These are phyloP conservation scores for Trichaptum fuscoviolaceum DNA, from an alignment of 768 basidiomycete genomes.

Conservation along the genomic window DNA sequence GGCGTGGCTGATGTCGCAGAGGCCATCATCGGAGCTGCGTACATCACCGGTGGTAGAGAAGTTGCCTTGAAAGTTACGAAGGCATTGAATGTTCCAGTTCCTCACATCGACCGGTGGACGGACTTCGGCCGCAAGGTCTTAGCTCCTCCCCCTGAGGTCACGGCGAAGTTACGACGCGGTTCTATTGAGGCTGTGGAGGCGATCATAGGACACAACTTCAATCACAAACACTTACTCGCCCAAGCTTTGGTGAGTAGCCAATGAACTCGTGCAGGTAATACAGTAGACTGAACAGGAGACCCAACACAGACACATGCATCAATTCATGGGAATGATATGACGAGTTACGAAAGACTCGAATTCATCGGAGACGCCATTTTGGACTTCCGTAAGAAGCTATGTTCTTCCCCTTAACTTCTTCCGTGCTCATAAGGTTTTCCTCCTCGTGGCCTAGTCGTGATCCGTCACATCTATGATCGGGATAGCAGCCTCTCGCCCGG, in stretches of 20 bases:
- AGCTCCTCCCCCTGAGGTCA: constrained; percentile 37
- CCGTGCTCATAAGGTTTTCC: not conserved
- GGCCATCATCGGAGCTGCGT: constrained; percentile 80
- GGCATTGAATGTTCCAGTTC: constrained; percentile 60
- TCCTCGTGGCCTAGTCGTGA: constrained; percentile 48
- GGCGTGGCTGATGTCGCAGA: constrained; percentile 81
- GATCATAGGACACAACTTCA: constrained; percentile 60
- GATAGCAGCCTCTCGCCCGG: constrained; percentile 66
- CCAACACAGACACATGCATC: constrained; percentile 60
- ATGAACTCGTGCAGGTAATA: not conserved
- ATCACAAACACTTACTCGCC: constrained; percentile 55
- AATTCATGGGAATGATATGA: constrained; percentile 46
- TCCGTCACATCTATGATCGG: constrained; percentile 62
- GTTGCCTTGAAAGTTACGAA: constrained; percentile 60
- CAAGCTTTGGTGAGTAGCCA: constrained; percentile 61
- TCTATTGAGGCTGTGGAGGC: constrained; percentile 53
- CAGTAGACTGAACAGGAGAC: not conserved
- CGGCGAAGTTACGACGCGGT: constrained; percentile 40
- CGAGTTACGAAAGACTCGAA: constrained; percentile 71
- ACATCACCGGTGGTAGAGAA: constrained; percentile 66
- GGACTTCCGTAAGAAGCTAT: constrained; percentile 59
- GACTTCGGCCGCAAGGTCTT: constrained; percentile 50
- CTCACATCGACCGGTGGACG: constrained; percentile 59
- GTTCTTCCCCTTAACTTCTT: constrained; percentile 5
- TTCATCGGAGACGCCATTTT: constrained; percentile 85